Conservation (phyloP, 2,329 filamentous ascomycete genomes). For the Coccinonectria pachysandricola region DNA sequence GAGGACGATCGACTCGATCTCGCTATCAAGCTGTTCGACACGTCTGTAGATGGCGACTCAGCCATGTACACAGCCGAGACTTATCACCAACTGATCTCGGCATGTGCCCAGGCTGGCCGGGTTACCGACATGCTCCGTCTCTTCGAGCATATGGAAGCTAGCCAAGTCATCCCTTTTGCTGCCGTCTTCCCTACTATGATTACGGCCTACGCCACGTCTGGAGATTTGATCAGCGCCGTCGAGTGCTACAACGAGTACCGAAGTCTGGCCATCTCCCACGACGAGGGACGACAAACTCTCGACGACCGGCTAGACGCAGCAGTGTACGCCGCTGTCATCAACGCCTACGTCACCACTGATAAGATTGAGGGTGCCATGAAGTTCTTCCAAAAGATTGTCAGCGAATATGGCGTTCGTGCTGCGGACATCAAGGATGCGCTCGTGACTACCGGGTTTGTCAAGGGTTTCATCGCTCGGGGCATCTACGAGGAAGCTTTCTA, state of each 20-base stretch:
- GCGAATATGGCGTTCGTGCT: slow-evolving; percentile 47
- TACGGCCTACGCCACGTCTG: slow-evolving; percentile 72
- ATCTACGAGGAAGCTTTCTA: slow-evolving; percentile 63
- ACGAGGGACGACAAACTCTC: slow-evolving; percentile 59
- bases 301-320: slow-evolving; percentile 67
- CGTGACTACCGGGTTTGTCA: slow-evolving; percentile 64
- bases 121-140: slow-evolving; percentile 83
- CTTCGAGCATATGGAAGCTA: slow-evolving; percentile 83
- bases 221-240: slow-evolving; percentile 78
- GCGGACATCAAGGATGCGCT: slow-evolving; percentile 60
- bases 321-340: slow-evolving; percentile 86
- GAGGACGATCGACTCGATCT: slow-evolving; percentile 83
- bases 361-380: slow-evolving; percentile 72
- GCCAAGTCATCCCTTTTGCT: slow-evolving; percentile 62
- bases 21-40: slow-evolving; percentile 76
- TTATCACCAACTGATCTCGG: slow-evolving; percentile 76
- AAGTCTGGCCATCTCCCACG: slow-evolving; percentile 72
- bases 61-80: slow-evolving; percentile 68
- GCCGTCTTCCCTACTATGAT: slow-evolving; percentile 91
- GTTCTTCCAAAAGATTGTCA: slow-evolving; percentile 73
- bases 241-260: slow-evolving; percentile 96
- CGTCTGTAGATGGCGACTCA: slow-evolving; percentile 53
- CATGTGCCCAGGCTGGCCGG: slow-evolving; percentile 72
- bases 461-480: slow-evolving; percentile 61
- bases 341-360: slow-evolving; percentile 74